Evolutionary conservation across 345 rosid genomes (phyloP).

Genomic region (Eutrema japonicum): DNA sequence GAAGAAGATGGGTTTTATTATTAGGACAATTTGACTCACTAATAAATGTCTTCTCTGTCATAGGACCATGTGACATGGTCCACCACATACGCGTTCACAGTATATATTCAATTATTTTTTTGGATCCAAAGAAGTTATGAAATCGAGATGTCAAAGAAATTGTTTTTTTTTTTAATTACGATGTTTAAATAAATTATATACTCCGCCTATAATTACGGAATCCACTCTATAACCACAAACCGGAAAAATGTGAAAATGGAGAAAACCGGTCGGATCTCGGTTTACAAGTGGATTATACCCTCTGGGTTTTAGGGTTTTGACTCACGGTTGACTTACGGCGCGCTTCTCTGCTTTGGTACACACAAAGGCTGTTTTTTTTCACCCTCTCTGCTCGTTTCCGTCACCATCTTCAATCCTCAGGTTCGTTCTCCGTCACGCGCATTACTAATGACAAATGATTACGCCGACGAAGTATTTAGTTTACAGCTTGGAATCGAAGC

Average conservation of each 20-base stretch:
- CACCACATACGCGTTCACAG: too few relatives aligned
- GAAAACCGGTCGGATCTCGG: conserved; percentile 17
- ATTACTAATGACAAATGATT: not conserved
- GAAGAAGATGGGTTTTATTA: too few relatives aligned
- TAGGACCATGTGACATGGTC: too few relatives aligned
- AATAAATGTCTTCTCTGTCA: too few relatives aligned
- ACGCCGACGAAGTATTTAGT: not conserved
- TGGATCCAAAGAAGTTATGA: too few relatives aligned
- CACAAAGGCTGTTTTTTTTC: not conserved
- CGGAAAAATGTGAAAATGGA: not conserved
- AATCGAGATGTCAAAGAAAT: not conserved
- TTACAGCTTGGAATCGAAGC: not conserved
- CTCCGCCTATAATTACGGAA: too few relatives aligned
- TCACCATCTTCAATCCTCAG: conserved; percentile 26
- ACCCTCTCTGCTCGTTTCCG: conserved; percentile 16
- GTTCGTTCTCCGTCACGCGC: conserved; percentile 20
- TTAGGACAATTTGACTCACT: too few relatives aligned
- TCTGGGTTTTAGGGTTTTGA: conserved; percentile 34
- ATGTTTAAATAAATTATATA: not conserved
- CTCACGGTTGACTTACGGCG: conserved; percentile 21
- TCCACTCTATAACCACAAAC: not conserved
- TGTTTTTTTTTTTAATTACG: too few relatives aligned
- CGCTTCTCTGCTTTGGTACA: conserved; percentile 27
- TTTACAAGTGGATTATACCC: not conserved
- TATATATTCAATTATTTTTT: too few relatives aligned